Base-by-base conservation (phyloP, 1,284 basidiomycete genomes). In the Mycena sp. region DNA sequence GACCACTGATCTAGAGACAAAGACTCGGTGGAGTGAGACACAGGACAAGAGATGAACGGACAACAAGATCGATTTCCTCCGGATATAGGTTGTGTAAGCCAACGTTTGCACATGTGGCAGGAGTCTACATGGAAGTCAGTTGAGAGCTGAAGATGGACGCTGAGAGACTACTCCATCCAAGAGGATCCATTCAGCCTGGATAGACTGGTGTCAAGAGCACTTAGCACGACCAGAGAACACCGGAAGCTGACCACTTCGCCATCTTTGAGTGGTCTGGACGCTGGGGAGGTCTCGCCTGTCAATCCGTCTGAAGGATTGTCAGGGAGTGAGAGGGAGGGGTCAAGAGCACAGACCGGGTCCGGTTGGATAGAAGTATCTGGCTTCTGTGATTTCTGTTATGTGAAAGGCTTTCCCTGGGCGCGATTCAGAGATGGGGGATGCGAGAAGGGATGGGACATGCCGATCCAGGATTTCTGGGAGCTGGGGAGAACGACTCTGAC, bases 381-480 rank as follows among this genome's bases (percentile, higher is more conserved):
- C 94, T 44, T 81, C 82, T 26, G 91, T 89, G 41, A 89, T 83
- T 68, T 96, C 91, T 59, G 87, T 89, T 73, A 96, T 95, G 48
- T 93, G 89, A 72, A 90, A 95, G 29, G 93, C 92, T 73, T 93
- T 94, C 45, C 93, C 93, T 87, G n/a, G n/a, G n/a, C n/a, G n/a
- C n/a, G n/a, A n/a, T n/a, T n/a, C n/a, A n/a, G n/a, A n/a, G n/a
- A n/a, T n/a, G n/a, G 76, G 65, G 28, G 2, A 60, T 38, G 41
- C 50, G 7, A 37, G 21, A 28, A n/a, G 37, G 6, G 51, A 30
- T 60, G 21, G 38, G 25, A 69, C 77, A 58, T 64, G 89, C 91
- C 92, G 45, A 94, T 93, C 95, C 95, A 98, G 38, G 91, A 94
- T 76, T 94, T 95, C 76, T 98, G 95, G 17, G 89, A 85, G 69